Base-by-base conservation (phyloP, 2,329 filamentous ascomycete genomes). In the Oidium heveae region DNA sequence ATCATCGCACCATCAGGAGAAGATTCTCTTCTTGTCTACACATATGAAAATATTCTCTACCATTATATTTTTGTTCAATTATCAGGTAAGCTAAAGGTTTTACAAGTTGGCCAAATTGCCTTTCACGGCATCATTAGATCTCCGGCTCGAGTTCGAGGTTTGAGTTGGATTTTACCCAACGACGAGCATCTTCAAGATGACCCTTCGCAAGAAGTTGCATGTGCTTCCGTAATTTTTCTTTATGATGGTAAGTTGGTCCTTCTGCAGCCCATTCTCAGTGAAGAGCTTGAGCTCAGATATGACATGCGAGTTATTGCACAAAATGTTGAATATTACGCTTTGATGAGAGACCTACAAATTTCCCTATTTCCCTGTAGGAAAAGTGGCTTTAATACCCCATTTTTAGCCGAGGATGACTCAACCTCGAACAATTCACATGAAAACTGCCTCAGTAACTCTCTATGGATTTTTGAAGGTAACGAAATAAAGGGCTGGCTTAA, bases 261-360 rank as follows among this genome's bases (percentile, higher is more conserved):
- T 39, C 74, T 98, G 52, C 86, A 93, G 59, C 89, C 91, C 1
- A 88, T 86, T 0, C 72, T 86, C 5, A 88, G 84, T 53, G 84
- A 85, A 52, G 77, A 83, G 46, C 84, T 85, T 5, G 83, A 87
- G 61, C 73, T 95, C 53, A 96, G 95, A 69, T 98, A 98, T 64
- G 89, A 96, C 64, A 98, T 98, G 91, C 83, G 88, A 10, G 83
- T 96, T 56, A 83, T 98, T 64, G 87, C 88, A 13, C 86, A 95
- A 62, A 93, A 94, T 62, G 87, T 96, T 43, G 91, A 98, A 66
- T 96, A 91, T 63, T 95, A 94, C 65, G 82, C 82, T 54, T 79
- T 91, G 61, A 93, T 93, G 79, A 80, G 88, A 59, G 91, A 98
- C 63, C 84, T 41, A n/a, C 41, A 34, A 32, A 53, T 93, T 62